Evolutionary conservation across 306 rosid genomes (phyloP).

Genomic region (Rosa lucieae): DNA sequence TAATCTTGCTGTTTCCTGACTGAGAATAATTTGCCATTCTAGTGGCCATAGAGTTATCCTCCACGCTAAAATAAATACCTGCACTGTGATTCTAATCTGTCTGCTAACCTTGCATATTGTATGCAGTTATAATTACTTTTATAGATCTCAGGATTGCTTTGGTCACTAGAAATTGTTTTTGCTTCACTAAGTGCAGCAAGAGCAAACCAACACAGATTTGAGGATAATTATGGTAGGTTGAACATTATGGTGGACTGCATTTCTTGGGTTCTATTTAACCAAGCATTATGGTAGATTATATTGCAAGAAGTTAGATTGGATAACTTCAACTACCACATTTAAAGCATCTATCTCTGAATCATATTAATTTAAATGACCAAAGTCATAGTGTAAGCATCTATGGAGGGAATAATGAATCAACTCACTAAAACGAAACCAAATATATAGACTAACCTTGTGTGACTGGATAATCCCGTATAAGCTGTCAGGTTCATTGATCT

Average conservation of each 20-base stretch:
- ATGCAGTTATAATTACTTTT: neutral
- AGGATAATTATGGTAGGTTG: neutral
- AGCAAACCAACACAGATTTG: neutral
- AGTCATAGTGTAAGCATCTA: neutral
- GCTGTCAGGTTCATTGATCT: conserved; percentile 94
- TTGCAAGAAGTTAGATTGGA: neutral
- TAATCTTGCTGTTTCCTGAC: neutral
- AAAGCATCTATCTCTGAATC: neutral
- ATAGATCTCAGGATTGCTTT: neutral
- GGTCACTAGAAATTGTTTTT: neutral
- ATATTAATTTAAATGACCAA: neutral
- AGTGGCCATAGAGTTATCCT: neutral
- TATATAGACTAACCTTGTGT: conserved; percentile 64
- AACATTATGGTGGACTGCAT: neutral
- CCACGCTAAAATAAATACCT: neutral
- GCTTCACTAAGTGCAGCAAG: neutral
- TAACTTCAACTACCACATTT: neutral
- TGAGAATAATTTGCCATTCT: neutral
- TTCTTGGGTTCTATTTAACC: neutral
- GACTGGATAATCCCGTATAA: conserved; percentile 91
- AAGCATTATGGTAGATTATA: neutral
- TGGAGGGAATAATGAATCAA: neutral
- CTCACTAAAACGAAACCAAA: neutral
- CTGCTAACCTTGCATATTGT: neutral
- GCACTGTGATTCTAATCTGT: neutral